Conservation (phyloP, 306 rosid species). For the Boehmeria nivea region DNA sequence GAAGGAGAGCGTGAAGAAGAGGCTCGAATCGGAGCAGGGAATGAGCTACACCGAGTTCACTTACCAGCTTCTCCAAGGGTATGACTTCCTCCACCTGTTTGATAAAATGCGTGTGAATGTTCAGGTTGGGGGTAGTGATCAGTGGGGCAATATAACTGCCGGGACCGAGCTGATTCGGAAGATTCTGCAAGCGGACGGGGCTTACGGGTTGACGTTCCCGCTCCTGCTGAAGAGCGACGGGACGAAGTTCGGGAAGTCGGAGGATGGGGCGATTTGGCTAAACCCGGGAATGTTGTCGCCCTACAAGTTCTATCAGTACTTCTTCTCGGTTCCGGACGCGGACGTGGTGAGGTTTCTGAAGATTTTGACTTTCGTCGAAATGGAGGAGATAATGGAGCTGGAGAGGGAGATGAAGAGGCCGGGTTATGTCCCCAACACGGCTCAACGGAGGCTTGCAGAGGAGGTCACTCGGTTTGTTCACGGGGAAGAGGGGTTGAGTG, state of each 20-base stretch:
- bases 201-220: conserved; percentile 84
- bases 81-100: conserved; percentile 80
- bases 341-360: conserved; percentile 79
- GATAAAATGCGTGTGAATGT: conserved; percentile 67
- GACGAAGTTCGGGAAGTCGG: conserved; percentile 88
- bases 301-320: conserved; percentile 83
- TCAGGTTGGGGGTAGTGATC: conserved; percentile 96
- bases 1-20: conserved; percentile 89
- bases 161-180: conserved; percentile 87
- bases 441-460: conserved; percentile 77
- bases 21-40: conserved; percentile 91
- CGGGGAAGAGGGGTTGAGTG: conserved; percentile 72
- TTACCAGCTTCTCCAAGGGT: conserved; percentile 83
- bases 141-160: conserved; percentile 96
- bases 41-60: conserved; percentile 94
- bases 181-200: conserved; percentile 61
- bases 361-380: conserved; percentile 68
- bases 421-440: conserved; percentile 67
- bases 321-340: conserved; percentile 72
- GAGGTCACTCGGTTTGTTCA: conserved; percentile 86
- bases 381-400: conserved; percentile 52
- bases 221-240: conserved; percentile 86
- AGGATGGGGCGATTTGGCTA: conserved; percentile 91
- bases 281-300: conserved; percentile 62
- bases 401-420: conserved; percentile 55